phyloP scores from a whole-genome alignment of 176 grass and related monocot species.

The Chrysopogon serrulatus region DNA sequence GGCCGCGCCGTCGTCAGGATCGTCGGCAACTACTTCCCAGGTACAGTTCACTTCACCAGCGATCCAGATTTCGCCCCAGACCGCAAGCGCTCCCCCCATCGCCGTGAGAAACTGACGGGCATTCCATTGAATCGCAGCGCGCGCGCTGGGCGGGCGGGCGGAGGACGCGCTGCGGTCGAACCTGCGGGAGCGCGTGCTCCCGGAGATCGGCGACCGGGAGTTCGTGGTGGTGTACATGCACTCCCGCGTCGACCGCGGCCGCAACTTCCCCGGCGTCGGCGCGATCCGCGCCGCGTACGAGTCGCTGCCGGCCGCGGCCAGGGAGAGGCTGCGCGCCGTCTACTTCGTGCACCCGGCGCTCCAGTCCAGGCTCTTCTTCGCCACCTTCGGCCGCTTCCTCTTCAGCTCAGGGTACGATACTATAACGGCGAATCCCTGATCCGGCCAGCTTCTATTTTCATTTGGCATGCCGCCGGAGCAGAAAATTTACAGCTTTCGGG shows the following conservation, averaged over 20 bases:
- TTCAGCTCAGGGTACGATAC: constrained; percentile 61
- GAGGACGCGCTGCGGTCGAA: constrained; percentile 45
- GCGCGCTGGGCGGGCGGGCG: constrained; percentile 45
- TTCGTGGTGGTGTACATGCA: constrained; percentile 84
- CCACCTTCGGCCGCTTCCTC: constrained; percentile 74
- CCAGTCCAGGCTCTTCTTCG: constrained; percentile 90
- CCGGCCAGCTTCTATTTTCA: not conserved
- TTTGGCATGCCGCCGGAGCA: not conserved
- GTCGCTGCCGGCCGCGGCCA: constrained; percentile 32
- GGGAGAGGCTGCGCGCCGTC: constrained; percentile 49
- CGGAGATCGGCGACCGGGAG: constrained; percentile 35
- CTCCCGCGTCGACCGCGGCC: constrained; percentile 53
- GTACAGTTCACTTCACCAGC: not conserved
- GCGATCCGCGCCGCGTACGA: constrained; percentile 63
- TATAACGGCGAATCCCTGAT: not conserved
- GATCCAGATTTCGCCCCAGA: not conserved
- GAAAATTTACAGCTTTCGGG: not conserved
- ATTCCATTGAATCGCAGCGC: constrained; percentile 18
- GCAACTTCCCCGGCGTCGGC: constrained; percentile 71
- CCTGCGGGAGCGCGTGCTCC: constrained; percentile 46
- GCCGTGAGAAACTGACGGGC: not conserved
- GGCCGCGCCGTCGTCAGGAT: constrained; percentile 67
- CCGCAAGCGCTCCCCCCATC: not conserved
- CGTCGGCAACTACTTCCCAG: constrained; percentile 83
- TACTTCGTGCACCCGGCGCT: constrained; percentile 92